Percentiles rank a stretch among this genome's conserved stretches.
Conservation (phyloP, 768 basidiomycete species). For the Tricholoma hemisulphureum region DNA sequence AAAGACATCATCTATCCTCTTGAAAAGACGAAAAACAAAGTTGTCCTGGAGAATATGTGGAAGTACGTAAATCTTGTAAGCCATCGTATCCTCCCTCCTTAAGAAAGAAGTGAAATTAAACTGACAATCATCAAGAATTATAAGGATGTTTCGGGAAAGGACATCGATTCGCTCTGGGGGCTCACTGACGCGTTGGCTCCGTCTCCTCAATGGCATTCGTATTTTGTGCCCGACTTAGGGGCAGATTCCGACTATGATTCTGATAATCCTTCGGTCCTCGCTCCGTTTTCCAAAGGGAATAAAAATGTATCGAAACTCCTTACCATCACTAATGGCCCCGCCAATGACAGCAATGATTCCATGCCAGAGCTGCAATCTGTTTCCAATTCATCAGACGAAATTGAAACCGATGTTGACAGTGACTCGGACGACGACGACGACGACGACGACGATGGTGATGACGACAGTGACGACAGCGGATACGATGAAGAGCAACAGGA, state of each 20-base stretch:
- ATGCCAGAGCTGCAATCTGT: conserved; percentile 71
- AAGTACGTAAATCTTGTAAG: conserved; percentile 57
- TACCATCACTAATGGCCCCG: conserved; percentile 51
- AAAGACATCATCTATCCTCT: conserved; percentile 61
- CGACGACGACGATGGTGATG: conserved; percentile 28
- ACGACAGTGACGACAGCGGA: conserved; percentile 39
- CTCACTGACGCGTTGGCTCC: conserved; percentile 49
- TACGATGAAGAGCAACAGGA: conserved; percentile 74
- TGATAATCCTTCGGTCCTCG: conserved; percentile 17
- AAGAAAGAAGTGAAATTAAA: neutral
- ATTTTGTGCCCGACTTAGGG: conserved; percentile 30
- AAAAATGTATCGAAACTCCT: conserved; percentile 38
- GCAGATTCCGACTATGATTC: conserved; percentile 30
- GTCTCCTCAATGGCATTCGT: conserved; percentile 60
- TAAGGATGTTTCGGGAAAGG: conserved; percentile 44
- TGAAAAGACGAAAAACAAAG: conserved; percentile 48
- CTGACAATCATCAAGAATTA: conserved; percentile 50
- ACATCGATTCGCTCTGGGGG: conserved; percentile 65
- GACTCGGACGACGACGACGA: conserved; percentile 40
- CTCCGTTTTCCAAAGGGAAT: conserved; percentile 10
- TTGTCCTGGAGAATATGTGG: conserved; percentile 63
- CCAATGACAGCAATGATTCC: conserved; percentile 44
- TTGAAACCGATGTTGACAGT: conserved; percentile 32
- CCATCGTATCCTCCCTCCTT: conserved; percentile 8
- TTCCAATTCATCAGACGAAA: conserved; percentile 55